These are phyloP conservation scores for Alternaria sp. DNA, from an alignment of 2,329 filamentous ascomycete genomes.

Conservation along the genomic window DNA sequence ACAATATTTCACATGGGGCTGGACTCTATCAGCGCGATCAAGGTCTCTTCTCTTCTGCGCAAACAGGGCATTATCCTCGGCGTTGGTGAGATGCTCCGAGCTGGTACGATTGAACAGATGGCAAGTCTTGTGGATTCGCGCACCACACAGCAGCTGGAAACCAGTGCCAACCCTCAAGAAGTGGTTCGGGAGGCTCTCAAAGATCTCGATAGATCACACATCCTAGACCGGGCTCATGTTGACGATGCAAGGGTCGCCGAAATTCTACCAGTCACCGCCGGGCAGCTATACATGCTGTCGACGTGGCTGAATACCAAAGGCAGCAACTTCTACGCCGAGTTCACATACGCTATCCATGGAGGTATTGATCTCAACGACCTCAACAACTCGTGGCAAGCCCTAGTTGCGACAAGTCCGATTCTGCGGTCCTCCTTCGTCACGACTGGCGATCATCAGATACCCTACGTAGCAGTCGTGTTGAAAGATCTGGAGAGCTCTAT, in stretches of 20 bases:
- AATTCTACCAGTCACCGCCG: conserved; percentile 73
- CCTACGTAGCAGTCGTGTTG: conserved; percentile 70
- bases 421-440: conserved; percentile 72
- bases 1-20: conserved; percentile 85
- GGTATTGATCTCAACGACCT: conserved; percentile 52
- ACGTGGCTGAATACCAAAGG: conserved; percentile 74
- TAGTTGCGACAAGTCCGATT: conserved; percentile 65
- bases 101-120: conserved; percentile 71
- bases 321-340: conserved; percentile 74
- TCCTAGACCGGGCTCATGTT: conserved; percentile 55
- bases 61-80: conserved; percentile 67
- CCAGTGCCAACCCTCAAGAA: neutral
- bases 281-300: conserved; percentile 81
- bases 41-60: conserved; percentile 73
- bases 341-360: conserved; percentile 64
- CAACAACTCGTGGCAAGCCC: conserved; percentile 64
- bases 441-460: conserved; percentile 54
- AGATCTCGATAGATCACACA: conserved; percentile 46
- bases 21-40: conserved; percentile 92
- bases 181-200: conserved; percentile 34
- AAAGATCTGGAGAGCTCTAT: conserved; percentile 48
- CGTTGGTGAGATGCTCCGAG: conserved; percentile 74
- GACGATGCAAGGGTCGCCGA: conserved; percentile 57
- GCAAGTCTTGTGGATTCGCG: conserved; percentile 48
- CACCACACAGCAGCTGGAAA: neutral